These are phyloP conservation scores for Alternaria metachromatica DNA, from an alignment of 2,329 filamentous ascomycete species.

Conservation along the genomic window DNA sequence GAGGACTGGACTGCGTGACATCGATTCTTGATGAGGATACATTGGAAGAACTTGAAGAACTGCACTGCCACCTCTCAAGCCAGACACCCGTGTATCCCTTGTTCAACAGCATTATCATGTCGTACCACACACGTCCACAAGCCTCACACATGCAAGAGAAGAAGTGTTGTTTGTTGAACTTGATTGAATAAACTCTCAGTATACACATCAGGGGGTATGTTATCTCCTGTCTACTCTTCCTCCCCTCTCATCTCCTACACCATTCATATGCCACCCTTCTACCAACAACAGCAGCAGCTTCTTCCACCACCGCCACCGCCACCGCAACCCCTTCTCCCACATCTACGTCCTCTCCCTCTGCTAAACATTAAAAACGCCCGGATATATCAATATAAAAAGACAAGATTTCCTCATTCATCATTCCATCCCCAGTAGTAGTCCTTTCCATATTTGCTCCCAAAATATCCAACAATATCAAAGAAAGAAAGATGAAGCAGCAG, in stretches of 20 bases:
- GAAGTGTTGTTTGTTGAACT: not conserved
- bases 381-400: not conserved
- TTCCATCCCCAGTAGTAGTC: not conserved
- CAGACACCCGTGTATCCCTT: not conserved
- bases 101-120: not conserved
- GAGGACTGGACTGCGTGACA: not conserved
- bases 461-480: not conserved
- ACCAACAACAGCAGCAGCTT: not conserved
- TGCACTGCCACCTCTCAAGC: not conserved
- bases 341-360: not conserved
- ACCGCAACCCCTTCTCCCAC: not conserved
- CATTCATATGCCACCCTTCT: not conserved
- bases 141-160: not conserved
- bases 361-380: conserved; percentile 1
- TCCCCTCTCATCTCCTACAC: not conserved
- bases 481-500: not conserved
- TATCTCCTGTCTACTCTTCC: not conserved
- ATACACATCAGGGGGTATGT: not conserved
- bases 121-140: not conserved
- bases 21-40: not conserved
- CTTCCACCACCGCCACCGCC: not conserved
- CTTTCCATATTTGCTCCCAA: not conserved
- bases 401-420: not conserved
- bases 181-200: not conserved
- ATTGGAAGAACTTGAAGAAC: not conserved